Conservation (phyloP, 2,329 filamentous ascomycete species). For the Monilinia vaccinii-corymbosi region DNA sequence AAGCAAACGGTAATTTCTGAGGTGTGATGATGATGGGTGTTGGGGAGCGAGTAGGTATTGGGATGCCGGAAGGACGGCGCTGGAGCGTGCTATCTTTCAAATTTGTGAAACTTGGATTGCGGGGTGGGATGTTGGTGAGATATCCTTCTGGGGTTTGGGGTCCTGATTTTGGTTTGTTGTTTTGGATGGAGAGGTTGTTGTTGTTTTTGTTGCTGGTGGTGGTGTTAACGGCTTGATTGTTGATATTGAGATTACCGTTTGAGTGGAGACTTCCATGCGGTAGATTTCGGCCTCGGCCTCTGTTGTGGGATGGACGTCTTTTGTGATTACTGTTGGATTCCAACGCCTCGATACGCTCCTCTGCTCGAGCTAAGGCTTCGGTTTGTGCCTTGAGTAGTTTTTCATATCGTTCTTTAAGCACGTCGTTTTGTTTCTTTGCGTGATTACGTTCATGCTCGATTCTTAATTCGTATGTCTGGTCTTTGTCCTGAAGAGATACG, state of each 20-base stretch:
- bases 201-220: too few species aligned
- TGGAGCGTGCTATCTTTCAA: not conserved
- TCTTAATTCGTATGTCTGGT: slow-evolving; percentile 16
- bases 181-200: not conserved
- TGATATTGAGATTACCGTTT: slow-evolving; percentile 1
- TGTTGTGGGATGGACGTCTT: slow-evolving; percentile 8
- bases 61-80: slow-evolving; percentile 1
- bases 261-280: slow-evolving; percentile 4
- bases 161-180: not conserved
- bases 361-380: not conserved
- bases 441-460: slow-evolving; percentile 19
- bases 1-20: slow-evolving; percentile 1
- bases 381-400: slow-evolving; percentile 14
- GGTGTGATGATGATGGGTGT: slow-evolving; percentile 13
- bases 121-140: not conserved
- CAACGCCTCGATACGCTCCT: slow-evolving; percentile 13
- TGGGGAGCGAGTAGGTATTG: slow-evolving; percentile 11
- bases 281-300: slow-evolving; percentile 13
- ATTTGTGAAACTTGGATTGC: slow-evolving; percentile 9
- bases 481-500: slow-evolving; percentile 13
- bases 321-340: slow-evolving; percentile 7
- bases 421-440: slow-evolving; percentile 17
- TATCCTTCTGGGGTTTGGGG: not conserved
- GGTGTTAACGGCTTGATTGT: not conserved
- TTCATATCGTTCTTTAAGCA: slow-evolving; percentile 18